A percentile compares a stretch with the other conserved stretches of the same genome.
Evolutionary conservation across 139 green algal species (phyloP).

Genomic region (Raphidocelis subcapitata): DNA sequence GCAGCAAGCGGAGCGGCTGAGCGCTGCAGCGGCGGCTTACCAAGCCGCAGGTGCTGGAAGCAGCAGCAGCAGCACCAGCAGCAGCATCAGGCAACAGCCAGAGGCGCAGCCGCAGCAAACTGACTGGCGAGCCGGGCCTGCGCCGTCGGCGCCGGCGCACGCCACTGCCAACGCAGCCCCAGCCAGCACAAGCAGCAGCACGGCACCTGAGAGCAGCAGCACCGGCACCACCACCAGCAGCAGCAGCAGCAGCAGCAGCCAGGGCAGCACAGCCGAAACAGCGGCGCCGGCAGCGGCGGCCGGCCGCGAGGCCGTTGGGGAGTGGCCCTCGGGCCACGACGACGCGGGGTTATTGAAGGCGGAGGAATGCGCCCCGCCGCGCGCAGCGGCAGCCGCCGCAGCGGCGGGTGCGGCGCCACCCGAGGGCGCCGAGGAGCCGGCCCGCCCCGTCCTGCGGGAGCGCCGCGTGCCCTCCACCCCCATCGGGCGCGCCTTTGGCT

Average conservation of each 20-base stretch:
- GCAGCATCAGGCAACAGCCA: conserved; percentile 9
- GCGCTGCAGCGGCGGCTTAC: background rate
- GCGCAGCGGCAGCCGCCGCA: background rate
- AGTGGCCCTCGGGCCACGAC: background rate
- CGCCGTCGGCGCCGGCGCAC: background rate
- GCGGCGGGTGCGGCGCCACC: background rate
- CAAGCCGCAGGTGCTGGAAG: too few species aligned
- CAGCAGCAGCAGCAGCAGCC: background rate
- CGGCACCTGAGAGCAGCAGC: background rate
- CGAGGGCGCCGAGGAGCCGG: conserved; percentile 7
- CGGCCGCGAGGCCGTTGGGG: too few species aligned
- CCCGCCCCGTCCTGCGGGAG: conserved; percentile 32
- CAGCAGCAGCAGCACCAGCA: conserved; percentile 13
- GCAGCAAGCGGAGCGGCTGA: conserved; percentile 7
- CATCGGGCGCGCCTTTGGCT: conserved; percentile 75
- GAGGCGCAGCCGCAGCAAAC: background rate
- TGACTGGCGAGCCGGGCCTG: background rate
- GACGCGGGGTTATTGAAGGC: background rate
- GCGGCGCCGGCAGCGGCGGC: too few species aligned
- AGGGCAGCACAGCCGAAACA: too few species aligned
- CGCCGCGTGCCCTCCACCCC: conserved; percentile 72
- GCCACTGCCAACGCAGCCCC: background rate
- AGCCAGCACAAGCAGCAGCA: conserved; percentile 1
- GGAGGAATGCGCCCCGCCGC: background rate
- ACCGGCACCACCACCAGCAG: background rate